phyloP scores from a whole-genome alignment of 2,329 filamentous ascomycete species.

The Paecilomyces formosus region DNA sequence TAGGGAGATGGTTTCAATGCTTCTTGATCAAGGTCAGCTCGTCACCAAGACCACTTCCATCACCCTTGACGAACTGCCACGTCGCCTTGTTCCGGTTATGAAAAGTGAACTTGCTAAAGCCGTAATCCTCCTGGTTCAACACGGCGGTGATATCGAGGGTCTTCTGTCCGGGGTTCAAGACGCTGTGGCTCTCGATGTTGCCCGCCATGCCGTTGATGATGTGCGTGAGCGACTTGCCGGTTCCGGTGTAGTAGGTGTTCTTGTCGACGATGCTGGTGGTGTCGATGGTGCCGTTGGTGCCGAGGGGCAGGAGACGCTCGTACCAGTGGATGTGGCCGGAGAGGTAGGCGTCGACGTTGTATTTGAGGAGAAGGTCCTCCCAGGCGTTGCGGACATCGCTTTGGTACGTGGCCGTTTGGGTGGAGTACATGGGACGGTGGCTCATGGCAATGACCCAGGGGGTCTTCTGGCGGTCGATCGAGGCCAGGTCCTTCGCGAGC shows the following conservation, averaged over 20 bases:
- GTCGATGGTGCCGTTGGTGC: conserved; percentile 36
- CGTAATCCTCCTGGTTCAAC: conserved; percentile 41
- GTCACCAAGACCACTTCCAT: conserved; percentile 13
- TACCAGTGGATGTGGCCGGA: conserved; percentile 43
- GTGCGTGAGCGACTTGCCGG: conserved; percentile 43
- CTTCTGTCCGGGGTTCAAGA: conserved; percentile 24
- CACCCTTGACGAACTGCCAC: conserved; percentile 43
- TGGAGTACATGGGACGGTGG: conserved; percentile 36
- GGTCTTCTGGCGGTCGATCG: conserved; percentile 40
- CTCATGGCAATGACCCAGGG: conserved; percentile 45
- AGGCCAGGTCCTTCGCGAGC: conserved; percentile 39
- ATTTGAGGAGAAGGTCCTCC: conserved; percentile 36
- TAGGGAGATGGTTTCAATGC: neutral
- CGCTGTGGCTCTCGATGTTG: conserved; percentile 45
- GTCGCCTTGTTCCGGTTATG: conserved; percentile 32
- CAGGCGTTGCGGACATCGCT: conserved; percentile 38
- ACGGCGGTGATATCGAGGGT: conserved; percentile 37
- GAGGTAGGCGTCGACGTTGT: conserved; percentile 42
- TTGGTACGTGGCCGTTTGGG: conserved; percentile 33
- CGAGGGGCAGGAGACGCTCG: conserved; percentile 35
- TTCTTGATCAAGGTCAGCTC: neutral
- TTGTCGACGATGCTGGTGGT: conserved; percentile 36
- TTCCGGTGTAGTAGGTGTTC: conserved; percentile 42
- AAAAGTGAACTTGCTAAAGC: conserved; percentile 42
- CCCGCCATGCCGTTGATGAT: conserved; percentile 49